phyloP scores from a whole-genome alignment of 2,329 filamentous ascomycete species.

The Tolypocladium ovalisporum region DNA sequence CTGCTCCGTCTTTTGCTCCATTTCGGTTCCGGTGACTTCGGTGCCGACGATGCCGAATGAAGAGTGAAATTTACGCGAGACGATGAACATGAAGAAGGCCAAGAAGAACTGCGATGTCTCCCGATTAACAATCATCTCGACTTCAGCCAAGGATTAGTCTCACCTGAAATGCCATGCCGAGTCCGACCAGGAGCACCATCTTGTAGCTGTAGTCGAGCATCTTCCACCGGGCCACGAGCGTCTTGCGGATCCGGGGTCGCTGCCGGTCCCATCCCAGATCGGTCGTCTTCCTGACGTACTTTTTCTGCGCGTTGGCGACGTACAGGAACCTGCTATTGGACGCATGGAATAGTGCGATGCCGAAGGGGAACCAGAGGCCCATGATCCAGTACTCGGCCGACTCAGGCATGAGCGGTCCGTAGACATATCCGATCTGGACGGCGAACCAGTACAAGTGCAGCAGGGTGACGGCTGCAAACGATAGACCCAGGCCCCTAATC shows the following conservation, averaged over 20 bases:
- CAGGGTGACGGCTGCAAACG: conserved; percentile 26
- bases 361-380: conserved; percentile 52
- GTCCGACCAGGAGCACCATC: conserved; percentile 37
- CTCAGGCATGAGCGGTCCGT: conserved; percentile 33
- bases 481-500: conserved; percentile 28
- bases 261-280: conserved; percentile 2
- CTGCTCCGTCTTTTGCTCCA: conserved; percentile 34
- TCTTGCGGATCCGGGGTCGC: conserved; percentile 10
- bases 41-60: conserved; percentile 50
- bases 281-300: conserved; percentile 16
- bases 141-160: conserved; percentile 2
- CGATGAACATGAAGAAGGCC: conserved; percentile 48
- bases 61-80: conserved; percentile 54
- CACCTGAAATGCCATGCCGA: conserved; percentile 48
- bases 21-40: conserved; percentile 45
- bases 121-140: not conserved
- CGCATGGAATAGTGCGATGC: conserved; percentile 56
- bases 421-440: conserved; percentile 26
- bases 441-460: conserved; percentile 33
- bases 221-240: conserved; percentile 24
- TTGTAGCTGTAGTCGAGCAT: conserved; percentile 34
- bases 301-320: conserved; percentile 43
- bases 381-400: conserved; percentile 55
- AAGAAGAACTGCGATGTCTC: conserved; percentile 36
- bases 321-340: conserved; percentile 51